Evolutionary conservation across 495 filamentous ascomycete species (phyloP).

Genomic region (Aspergillus heteromorphus): DNA sequence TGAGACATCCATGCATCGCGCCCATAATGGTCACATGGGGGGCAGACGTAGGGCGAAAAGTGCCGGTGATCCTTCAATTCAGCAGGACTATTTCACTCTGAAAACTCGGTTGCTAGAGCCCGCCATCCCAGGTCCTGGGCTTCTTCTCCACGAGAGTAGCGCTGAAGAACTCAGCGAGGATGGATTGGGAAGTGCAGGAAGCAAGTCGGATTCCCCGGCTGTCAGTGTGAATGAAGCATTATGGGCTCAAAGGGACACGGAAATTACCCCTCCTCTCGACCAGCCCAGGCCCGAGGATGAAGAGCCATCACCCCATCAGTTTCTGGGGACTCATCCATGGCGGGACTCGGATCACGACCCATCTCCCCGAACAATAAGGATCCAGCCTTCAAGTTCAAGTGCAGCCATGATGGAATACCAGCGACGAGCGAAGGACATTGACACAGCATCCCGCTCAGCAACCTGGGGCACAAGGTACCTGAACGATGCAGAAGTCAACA

Average conservation of each 20-base stretch:
- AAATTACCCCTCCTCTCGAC: slow-evolving; percentile 20
- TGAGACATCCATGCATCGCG: slow-evolving; percentile 18
- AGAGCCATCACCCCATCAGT: slow-evolving; percentile 24
- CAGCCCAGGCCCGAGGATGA: slow-evolving; percentile 16
- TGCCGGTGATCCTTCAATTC: slow-evolving; percentile 38
- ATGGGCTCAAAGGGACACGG: slow-evolving; percentile 24
- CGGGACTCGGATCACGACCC: slow-evolving; percentile 32
- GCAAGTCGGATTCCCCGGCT: slow-evolving; percentile 27
- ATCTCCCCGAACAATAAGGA: slow-evolving; percentile 25
- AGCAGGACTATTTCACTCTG: slow-evolving; percentile 39
- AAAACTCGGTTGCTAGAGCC: slow-evolving; percentile 18
- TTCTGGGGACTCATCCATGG: slow-evolving; percentile 39
- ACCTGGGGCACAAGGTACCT: slow-evolving; percentile 67
- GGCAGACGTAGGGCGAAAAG: slow-evolving; percentile 42
- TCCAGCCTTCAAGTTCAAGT: slow-evolving; percentile 41
- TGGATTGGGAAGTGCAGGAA: slow-evolving; percentile 16
- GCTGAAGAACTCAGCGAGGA: slow-evolving; percentile 33
- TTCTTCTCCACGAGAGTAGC: slow-evolving; percentile 42
- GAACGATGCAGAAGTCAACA: slow-evolving; percentile 58
- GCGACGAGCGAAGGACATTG: slow-evolving; percentile 37
- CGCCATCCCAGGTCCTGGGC: slow-evolving; percentile 41
- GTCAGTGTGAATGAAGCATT: slow-evolving; percentile 26
- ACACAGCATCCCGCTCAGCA: slow-evolving; percentile 56
- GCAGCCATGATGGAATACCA: slow-evolving; percentile 43
- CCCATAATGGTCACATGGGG: slow-evolving; percentile 15